phyloP scores from a whole-genome alignment of 805 yeast genomes.

The Limtongia smithiae region DNA sequence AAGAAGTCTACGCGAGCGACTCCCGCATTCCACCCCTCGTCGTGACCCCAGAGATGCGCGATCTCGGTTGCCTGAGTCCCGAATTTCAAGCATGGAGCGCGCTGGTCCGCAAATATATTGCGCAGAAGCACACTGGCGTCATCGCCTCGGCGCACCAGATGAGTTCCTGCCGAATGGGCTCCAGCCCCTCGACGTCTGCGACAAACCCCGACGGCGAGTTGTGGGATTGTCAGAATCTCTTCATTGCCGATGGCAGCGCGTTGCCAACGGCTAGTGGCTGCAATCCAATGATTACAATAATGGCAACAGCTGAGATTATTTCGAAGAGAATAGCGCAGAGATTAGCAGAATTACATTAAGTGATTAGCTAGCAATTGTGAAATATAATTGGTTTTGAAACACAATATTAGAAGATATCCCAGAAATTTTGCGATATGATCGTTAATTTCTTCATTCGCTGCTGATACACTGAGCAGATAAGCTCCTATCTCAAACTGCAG shows the following conservation, averaged over 20 bases:
- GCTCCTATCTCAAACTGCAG: too few species aligned
- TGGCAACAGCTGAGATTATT: conserved; percentile 48
- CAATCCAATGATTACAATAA: conserved; percentile 51
- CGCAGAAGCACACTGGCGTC: conserved; percentile 35
- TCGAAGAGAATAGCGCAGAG: conserved; percentile 40
- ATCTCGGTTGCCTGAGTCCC: conserved; percentile 42
- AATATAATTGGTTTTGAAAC: too few species aligned
- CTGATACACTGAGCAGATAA: too few species aligned
- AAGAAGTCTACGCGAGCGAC: conserved; percentile 8
- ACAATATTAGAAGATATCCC: too few species aligned
- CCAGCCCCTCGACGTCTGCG: conserved; percentile 45
- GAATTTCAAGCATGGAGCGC: conserved; percentile 41
- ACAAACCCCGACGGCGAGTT: conserved; percentile 45
- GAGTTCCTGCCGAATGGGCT: conserved; percentile 52
- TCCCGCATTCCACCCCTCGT: conserved; percentile 7
- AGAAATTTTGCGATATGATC: too few species aligned
- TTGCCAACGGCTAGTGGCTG: conserved; percentile 54
- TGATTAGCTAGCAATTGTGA: too few species aligned
- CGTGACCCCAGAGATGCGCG: conserved; percentile 35
- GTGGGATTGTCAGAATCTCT: conserved; percentile 48
- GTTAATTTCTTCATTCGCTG: too few species aligned
- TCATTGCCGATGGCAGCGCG: conserved; percentile 49
- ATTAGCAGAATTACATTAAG: conserved; percentile 5
- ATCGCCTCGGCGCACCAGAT: conserved; percentile 55
- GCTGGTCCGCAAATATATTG: conserved; percentile 27